A percentile compares a stretch with the other conserved stretches of the same genome.
Conservation (phyloP, 2,329 filamentous ascomycete species). For the Phyllosticta paracitricarpa region DNA sequence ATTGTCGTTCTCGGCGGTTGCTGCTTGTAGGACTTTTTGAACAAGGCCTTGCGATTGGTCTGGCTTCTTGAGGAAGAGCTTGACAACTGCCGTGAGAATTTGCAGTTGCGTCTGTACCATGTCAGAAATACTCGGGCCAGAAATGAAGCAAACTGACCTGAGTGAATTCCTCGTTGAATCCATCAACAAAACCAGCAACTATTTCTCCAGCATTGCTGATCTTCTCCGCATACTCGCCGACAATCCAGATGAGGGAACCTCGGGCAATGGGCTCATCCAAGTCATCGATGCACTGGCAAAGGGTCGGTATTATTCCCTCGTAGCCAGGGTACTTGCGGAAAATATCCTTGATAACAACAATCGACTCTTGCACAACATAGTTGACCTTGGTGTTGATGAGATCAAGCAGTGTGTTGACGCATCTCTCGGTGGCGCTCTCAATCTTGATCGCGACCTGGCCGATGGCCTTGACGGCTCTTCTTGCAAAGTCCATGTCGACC, state of each 20-base stretch:
- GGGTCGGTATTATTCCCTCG: slow-evolving; percentile 91
- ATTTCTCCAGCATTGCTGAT: slow-evolving; percentile 98
- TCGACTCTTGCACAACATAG: slow-evolving; percentile 95
- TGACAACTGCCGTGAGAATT: slow-evolving; percentile 93
- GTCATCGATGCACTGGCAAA: slow-evolving; percentile 95
- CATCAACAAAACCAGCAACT: slow-evolving; percentile 79
- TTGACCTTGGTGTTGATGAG: slow-evolving; percentile 96
- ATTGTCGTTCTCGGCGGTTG: slow-evolving; percentile 93
- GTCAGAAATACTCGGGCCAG: neutral
- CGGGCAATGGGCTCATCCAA: slow-evolving; percentile 87
- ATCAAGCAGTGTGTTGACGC: slow-evolving; percentile 86
- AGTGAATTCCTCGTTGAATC: slow-evolving; percentile 92
- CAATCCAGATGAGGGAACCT: slow-evolving; percentile 93
- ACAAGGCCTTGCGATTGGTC: slow-evolving; percentile 84
- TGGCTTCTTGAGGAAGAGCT: slow-evolving; percentile 94
- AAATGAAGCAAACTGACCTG: slow-evolving; percentile 46
- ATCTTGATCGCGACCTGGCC: slow-evolving; percentile 99
- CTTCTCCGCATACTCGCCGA: slow-evolving; percentile 98
- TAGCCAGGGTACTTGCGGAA: slow-evolving; percentile 96
- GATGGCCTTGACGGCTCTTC: slow-evolving; percentile 88
- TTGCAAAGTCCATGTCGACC: slow-evolving; percentile 98
- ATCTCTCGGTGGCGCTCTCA: slow-evolving; percentile 86
- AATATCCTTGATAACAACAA: slow-evolving; percentile 99
- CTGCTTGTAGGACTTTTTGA: slow-evolving; percentile 85
- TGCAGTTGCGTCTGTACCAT: slow-evolving; percentile 75